Conservation (phyloP, 83 land plant species). For the Thuja plicata region DNA sequence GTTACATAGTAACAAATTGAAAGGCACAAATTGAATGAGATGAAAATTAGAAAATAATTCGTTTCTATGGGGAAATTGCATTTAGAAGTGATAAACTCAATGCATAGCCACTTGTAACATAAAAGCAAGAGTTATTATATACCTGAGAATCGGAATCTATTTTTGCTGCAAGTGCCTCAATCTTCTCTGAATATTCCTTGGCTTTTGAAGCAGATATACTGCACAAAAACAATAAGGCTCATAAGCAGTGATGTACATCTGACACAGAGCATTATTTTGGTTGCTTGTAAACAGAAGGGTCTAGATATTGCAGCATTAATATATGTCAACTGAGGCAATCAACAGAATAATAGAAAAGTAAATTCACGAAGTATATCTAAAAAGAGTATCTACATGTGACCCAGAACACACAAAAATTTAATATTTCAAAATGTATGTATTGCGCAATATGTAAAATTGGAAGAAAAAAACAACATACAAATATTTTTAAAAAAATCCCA, state of each 20-base stretch:
- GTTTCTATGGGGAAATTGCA: background rate
- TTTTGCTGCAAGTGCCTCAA: slow-evolving; percentile 59
- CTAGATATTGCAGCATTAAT: background rate
- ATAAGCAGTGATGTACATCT: background rate
- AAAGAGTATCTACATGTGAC: background rate
- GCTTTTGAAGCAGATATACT: slow-evolving; percentile 58
- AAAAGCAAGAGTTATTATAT: background rate
- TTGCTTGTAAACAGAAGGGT: background rate
- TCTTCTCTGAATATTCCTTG: slow-evolving; percentile 67
- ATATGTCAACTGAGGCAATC: background rate
- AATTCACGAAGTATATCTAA: background rate
- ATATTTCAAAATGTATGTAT: no score
- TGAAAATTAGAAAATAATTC: background rate
- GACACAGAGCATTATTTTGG: background rate
- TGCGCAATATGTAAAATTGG: no score
- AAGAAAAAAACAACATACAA: no score
- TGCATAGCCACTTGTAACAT: background rate
- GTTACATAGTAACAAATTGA: background rate
- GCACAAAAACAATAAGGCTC: background rate
- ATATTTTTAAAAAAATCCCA: no score
- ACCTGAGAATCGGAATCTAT: slow-evolving; percentile 23
- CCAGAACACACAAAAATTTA: no score
- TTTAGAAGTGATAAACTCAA: background rate
- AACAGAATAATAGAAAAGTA: background rate
- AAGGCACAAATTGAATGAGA: background rate